These are phyloP conservation scores for Blastomyces gilchristii DNA, from an alignment of 2,329 filamentous ascomycete genomes.

Conservation along the genomic window DNA sequence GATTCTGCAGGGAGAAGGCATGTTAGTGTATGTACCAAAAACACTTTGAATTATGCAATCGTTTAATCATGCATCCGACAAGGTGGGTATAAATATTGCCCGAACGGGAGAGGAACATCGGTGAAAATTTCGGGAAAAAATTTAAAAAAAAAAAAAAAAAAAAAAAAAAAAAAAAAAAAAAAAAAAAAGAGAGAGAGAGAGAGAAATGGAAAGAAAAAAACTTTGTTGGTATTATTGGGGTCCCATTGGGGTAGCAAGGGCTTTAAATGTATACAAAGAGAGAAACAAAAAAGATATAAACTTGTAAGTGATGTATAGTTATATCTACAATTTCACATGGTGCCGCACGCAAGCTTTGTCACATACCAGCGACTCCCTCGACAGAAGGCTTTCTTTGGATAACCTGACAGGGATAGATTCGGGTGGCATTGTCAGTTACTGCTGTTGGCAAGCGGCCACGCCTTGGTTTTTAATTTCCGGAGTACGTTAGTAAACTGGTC, in stretches of 20 bases:
- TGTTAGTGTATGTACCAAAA: neutral
- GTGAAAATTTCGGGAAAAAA: too few relatives aligned
- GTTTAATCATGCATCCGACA: neutral
- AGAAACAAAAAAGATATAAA: slow-evolving; percentile 2
- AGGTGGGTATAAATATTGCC: too few relatives aligned
- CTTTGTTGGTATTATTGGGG: too few relatives aligned
- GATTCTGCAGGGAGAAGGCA: slow-evolving; percentile 20
- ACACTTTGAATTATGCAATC: neutral
- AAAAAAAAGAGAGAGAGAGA: too few relatives aligned
- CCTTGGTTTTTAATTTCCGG: neutral
- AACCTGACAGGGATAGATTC: neutral
- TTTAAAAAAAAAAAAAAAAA: too few relatives aligned
- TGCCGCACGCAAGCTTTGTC: too few relatives aligned
- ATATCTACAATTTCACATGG: too few relatives aligned
- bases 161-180: too few relatives aligned
- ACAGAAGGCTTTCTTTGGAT: slow-evolving; percentile 23
- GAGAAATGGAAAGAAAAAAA: neutral
- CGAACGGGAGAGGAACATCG: too few relatives aligned
- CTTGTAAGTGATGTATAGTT: neutral
- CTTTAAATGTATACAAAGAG: neutral
- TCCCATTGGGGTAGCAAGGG: neutral
- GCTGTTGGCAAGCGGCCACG: neutral
- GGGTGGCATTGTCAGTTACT: neutral
- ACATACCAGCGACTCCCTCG: slow-evolving; percentile 28
- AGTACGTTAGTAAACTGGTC: neutral